Evolutionary conservation across 345 rosid genomes (phyloP).

Genomic region (Lumnitzera littorea): DNA sequence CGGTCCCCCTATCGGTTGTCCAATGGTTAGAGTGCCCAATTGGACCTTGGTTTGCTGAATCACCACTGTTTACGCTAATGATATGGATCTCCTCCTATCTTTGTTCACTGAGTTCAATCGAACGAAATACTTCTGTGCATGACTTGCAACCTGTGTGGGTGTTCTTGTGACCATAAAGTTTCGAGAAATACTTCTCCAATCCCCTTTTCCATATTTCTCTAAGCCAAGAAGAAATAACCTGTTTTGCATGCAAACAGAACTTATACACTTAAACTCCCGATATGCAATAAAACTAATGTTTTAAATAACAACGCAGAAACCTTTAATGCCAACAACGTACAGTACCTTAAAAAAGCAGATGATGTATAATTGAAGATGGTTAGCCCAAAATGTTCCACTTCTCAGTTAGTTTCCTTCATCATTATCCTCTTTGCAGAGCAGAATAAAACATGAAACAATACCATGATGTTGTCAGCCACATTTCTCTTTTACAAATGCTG

Average conservation of each 20-base stretch:
- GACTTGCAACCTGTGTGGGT: constrained; percentile 21
- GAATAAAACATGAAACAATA: no score
- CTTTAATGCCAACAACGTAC: background rate
- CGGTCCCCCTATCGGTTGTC: constrained; percentile 9
- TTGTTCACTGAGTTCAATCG: constrained; percentile 17
- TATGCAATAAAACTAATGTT: no score
- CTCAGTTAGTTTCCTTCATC: no score
- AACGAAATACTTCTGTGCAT: constrained; percentile 23
- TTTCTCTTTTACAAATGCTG: no score
- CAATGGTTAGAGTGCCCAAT: constrained; percentile 12
- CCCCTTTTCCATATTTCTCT: constrained; percentile 19
- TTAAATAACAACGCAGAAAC: no score
- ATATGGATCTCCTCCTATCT: constrained; percentile 18
- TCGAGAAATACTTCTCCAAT: constrained; percentile 23
- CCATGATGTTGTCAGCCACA: no score
- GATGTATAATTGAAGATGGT: no score
- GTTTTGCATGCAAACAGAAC: background rate
- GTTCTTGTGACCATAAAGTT: constrained; percentile 19
- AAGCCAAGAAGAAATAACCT: constrained; percentile 21
- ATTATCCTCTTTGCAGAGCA: no score
- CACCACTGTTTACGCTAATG: constrained; percentile 12
- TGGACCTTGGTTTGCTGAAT: constrained; percentile 12
- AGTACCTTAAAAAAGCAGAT: no score
- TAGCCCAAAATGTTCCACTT: no score
- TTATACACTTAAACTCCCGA: background rate